These are phyloP conservation scores for Seminavis robusta DNA, from an alignment of 108 stramenopile species.

Conservation along the genomic window DNA sequence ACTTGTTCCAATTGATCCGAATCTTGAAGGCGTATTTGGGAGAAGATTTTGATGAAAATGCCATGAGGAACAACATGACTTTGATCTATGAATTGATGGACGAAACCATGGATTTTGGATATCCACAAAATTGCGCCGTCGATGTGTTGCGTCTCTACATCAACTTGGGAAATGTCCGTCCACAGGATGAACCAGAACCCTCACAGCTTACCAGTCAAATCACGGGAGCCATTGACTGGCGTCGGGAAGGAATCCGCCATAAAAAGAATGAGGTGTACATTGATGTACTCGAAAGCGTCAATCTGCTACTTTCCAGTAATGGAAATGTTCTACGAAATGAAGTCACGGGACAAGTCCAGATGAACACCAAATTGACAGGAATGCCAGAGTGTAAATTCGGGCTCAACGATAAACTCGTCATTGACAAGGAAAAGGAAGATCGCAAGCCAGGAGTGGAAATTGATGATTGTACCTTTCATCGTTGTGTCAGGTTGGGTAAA, in stretches of 20 bases:
- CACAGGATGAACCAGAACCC: slow-evolving; percentile 78
- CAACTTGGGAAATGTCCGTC: slow-evolving; percentile 89
- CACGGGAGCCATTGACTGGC: slow-evolving; percentile 99
- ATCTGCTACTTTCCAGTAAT: slow-evolving; percentile 90
- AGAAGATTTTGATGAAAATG: slow-evolving; percentile 94
- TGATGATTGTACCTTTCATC: slow-evolving; percentile 98
- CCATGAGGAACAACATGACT: slow-evolving; percentile 97
- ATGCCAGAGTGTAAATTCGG: slow-evolving; percentile 99
- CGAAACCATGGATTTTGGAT: slow-evolving; percentile 98
- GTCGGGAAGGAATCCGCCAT: slow-evolving; percentile 96
- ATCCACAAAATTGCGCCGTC: slow-evolving; percentile 97
- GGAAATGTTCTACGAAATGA: slow-evolving; percentile 90
- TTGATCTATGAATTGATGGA: slow-evolving; percentile 99
- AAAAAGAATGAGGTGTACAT: slow-evolving; percentile 99
- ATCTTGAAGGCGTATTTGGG: slow-evolving; percentile 98
- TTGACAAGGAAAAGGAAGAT: slow-evolving; percentile 88
- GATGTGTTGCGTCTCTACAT: slow-evolving; percentile 97
- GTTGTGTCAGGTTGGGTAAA: slow-evolving; percentile 95
- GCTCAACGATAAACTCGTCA: slow-evolving; percentile 98
- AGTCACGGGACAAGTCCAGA: slow-evolving; percentile 94
- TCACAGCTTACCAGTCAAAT: slow-evolving; percentile 91
- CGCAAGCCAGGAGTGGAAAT: slow-evolving; percentile 93
- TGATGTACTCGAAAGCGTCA: slow-evolving; percentile 96
- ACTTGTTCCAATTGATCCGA: slow-evolving; percentile 90
- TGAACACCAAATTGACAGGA: slow-evolving; percentile 98